Evolutionary conservation across 2,329 filamentous ascomycete species (phyloP).

Genomic region (Ceratocystis harringtonii): DNA sequence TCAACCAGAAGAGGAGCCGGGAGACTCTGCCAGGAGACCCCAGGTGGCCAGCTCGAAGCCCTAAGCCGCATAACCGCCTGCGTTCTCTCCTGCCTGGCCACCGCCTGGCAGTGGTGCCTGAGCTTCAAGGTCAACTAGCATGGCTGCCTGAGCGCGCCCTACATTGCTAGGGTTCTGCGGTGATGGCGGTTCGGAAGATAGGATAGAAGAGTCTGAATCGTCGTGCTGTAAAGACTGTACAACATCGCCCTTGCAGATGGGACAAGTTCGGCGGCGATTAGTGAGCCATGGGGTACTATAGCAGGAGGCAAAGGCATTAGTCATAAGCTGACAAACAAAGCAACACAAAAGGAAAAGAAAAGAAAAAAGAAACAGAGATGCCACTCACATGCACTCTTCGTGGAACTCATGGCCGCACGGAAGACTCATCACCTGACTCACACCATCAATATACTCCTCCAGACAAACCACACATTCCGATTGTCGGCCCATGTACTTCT

Average conservation of each 20-base stretch:
- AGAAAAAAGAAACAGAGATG: not conserved
- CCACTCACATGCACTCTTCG: conserved; percentile 84
- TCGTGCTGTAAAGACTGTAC: conserved; percentile 46
- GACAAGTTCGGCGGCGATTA: conserved; percentile 87
- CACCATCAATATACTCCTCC: conserved; percentile 89
- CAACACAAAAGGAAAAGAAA: not conserved
- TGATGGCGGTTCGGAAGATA: not conserved
- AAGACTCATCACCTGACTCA: conserved; percentile 90
- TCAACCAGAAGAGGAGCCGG: not conserved
- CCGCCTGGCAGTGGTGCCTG: not conserved
- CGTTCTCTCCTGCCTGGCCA: not conserved
- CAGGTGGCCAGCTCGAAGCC: not conserved
- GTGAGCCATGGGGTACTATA: conserved; percentile 87
- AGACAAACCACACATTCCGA: conserved; percentile 92
- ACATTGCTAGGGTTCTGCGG: not conserved
- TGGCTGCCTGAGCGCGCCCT: not conserved
- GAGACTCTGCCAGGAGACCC: not conserved
- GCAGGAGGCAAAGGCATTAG: conserved; percentile 19
- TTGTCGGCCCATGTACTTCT: conserved; percentile 50
- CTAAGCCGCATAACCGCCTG: not conserved
- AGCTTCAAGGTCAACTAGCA: not conserved
- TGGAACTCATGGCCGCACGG: conserved; percentile 98
- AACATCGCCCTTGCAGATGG: conserved; percentile 96
- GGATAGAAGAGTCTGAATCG: not conserved
- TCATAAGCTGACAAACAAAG: not conserved